phyloP scores from a whole-genome alignment of 805 yeast species.

The Candida glaebosa region DNA sequence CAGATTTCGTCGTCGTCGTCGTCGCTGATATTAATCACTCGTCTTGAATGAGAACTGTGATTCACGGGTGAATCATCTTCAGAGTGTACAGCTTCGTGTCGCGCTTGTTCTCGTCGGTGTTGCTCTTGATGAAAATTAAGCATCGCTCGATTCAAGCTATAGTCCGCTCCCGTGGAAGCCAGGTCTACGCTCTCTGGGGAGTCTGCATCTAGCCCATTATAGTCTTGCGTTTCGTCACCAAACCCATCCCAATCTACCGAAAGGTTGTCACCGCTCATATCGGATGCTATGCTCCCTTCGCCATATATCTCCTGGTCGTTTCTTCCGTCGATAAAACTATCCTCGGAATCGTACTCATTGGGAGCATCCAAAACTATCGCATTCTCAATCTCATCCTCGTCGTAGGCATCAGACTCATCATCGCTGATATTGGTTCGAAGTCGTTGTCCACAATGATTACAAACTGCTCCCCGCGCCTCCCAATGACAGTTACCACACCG shows the following conservation, averaged over 20 bases:
- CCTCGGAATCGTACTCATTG: slow-evolving; percentile 25
- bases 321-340: slow-evolving; percentile 31
- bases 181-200: not conserved
- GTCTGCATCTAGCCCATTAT: not conserved
- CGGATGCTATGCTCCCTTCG: slow-evolving; percentile 14
- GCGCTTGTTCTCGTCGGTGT: not conserved
- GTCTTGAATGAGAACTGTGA: not conserved
- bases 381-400: slow-evolving; percentile 30
- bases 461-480: slow-evolving; percentile 68
- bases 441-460: slow-evolving; percentile 64
- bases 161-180: not conserved
- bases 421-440: slow-evolving; percentile 36
- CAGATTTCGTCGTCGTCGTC: not conserved
- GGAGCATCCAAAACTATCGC: slow-evolving; percentile 10
- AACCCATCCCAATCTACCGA: not conserved
- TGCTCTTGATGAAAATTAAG: not conserved
- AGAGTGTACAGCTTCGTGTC: not conserved
- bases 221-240: not conserved
- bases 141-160: not conserved
- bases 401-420: slow-evolving; percentile 33
- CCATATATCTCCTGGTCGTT: slow-evolving; percentile 18
- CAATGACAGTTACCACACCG: slow-evolving; percentile 76
- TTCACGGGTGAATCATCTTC: slow-evolving; percentile 1
- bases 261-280: slow-evolving; percentile 11
- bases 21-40: slow-evolving; percentile 1